Evolutionary conservation across 1,284 basidiomycete genomes (phyloP).

Genomic region (Laetiporus sulphureus): DNA sequence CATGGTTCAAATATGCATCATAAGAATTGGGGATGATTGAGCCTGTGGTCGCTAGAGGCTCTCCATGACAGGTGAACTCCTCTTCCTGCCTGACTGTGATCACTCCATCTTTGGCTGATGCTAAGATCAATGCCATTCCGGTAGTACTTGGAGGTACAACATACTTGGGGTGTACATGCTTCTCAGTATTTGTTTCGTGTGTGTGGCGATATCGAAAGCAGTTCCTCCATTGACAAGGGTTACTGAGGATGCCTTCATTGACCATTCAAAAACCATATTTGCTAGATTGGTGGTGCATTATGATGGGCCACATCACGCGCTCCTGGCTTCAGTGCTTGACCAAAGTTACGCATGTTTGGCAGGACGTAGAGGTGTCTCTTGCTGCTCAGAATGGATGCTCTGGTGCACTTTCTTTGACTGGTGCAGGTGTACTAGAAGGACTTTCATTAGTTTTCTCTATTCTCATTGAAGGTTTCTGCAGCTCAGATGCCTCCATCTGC

Average conservation of each 20-base stretch:
- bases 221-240: background rate
- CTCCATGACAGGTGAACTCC: no score
- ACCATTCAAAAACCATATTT: background rate
- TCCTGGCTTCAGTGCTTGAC: background rate
- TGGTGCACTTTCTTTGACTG: background rate
- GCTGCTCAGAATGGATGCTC: no score
- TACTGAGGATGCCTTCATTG: background rate
- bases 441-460: no score
- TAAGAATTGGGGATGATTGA: no score
- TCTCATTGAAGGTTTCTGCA: background rate
- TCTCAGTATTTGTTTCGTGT: no score
- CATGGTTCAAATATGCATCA: no score
- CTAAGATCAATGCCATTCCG: background rate
- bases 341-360: no score
- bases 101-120: background rate
- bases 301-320: background rate
- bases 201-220: background rate
- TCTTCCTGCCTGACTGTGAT: no score
- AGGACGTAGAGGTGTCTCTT: background rate
- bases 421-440: background rate
- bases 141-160: background rate
- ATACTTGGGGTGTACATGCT: background rate
- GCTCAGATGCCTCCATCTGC: background rate
- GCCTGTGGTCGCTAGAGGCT: background rate
- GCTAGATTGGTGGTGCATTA: background rate